A percentile compares a stretch with the other conserved stretches of the same genome.
phyloP scores from a whole-genome alignment of 768 basidiomycete species.

The Suillus lakei region DNA sequence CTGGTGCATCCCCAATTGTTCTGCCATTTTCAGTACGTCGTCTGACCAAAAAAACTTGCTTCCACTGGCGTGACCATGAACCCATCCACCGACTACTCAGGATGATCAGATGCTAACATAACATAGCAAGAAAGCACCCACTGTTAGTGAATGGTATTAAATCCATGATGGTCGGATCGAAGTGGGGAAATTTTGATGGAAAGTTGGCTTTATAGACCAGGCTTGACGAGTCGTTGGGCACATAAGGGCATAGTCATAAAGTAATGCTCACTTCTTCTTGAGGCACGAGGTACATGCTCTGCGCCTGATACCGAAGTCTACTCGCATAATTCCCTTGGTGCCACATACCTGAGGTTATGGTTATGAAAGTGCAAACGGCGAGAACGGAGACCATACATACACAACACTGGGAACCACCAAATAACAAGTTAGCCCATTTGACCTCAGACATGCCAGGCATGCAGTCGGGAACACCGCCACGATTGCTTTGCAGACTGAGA shows the following conservation, averaged over 20 bases:
- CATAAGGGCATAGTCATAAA: background rate
- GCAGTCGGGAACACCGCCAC: conserved; percentile 23
- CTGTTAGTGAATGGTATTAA: conserved; percentile 38
- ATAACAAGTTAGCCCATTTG: conserved; percentile 33
- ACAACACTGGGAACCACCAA: conserved; percentile 21
- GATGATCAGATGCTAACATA: conserved; percentile 1
- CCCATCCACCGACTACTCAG: conserved; percentile 35
- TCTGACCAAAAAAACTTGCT: conserved; percentile 40
- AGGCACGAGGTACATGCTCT: conserved; percentile 20
- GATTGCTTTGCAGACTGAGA: conserved; percentile 29
- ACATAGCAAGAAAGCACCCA: conserved; percentile 14
- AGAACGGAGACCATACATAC: conserved; percentile 12
- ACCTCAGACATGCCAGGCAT: conserved; percentile 30
- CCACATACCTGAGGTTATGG: conserved; percentile 15
- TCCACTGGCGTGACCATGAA: conserved; percentile 27
- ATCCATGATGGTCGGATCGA: conserved; percentile 31
- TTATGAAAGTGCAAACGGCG: background rate
- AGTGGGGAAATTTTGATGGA: conserved; percentile 28
- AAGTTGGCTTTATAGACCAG: conserved; percentile 15
- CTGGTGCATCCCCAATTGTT: conserved; percentile 17
- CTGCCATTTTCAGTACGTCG: conserved; percentile 34
- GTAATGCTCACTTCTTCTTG: conserved; percentile 20
- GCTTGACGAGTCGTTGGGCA: conserved; percentile 27
- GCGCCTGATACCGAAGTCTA: conserved; percentile 23
- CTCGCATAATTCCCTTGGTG: conserved; percentile 16